Percentiles rank a stretch among this genome's conserved stretches.
Conservation (phyloP, 1,284 basidiomycete genomes). For the Ustilago sp. region DNA sequence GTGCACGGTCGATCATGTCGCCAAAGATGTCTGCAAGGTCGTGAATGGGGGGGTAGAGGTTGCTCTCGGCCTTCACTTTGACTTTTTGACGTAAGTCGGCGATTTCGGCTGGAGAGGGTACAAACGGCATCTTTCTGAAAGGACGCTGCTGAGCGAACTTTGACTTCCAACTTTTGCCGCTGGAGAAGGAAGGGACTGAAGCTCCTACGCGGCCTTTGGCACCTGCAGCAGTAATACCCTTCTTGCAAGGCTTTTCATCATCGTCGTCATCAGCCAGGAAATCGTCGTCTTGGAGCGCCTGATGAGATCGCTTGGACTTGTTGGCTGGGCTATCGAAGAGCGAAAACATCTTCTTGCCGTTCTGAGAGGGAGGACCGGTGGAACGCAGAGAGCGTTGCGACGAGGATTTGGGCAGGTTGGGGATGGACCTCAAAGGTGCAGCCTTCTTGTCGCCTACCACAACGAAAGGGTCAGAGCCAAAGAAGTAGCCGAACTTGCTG, state of each 20-base stretch:
- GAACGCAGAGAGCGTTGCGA: slow-evolving; percentile 35
- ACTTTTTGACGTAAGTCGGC: slow-evolving; percentile 23
- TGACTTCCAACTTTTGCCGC: slow-evolving; percentile 47
- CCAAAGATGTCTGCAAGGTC: slow-evolving; percentile 84
- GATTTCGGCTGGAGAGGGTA: slow-evolving; percentile 35
- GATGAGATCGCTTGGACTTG: slow-evolving; percentile 17
- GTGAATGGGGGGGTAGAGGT: slow-evolving; percentile 79
- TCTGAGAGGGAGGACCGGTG: slow-evolving; percentile 4
- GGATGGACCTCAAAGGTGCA: slow-evolving; percentile 18
- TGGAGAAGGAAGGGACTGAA: slow-evolving; percentile 27
- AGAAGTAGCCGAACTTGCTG: slow-evolving; percentile 19
- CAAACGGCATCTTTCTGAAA: slow-evolving; percentile 42
- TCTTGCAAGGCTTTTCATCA: slow-evolving; percentile 24
- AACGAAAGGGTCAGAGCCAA: slow-evolving; percentile 39
- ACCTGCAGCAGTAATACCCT: slow-evolving; percentile 6
- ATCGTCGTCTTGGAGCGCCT: slow-evolving; percentile 27
- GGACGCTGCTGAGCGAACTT: slow-evolving; percentile 36
- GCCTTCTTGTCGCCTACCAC: slow-evolving; percentile 12
- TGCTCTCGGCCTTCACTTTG: slow-evolving; percentile 40
- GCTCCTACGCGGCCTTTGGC: slow-evolving; percentile 8
- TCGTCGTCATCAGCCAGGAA: slow-evolving; percentile 34
- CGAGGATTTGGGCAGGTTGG: slow-evolving; percentile 21
- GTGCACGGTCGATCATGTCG: slow-evolving; percentile 81
- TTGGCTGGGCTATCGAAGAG: slow-evolving; percentile 23
- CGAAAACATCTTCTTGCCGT: slow-evolving; percentile 25